phyloP scores from a whole-genome alignment of 2,329 filamentous ascomycete genomes.

The Pestalotiopsis sp. region DNA sequence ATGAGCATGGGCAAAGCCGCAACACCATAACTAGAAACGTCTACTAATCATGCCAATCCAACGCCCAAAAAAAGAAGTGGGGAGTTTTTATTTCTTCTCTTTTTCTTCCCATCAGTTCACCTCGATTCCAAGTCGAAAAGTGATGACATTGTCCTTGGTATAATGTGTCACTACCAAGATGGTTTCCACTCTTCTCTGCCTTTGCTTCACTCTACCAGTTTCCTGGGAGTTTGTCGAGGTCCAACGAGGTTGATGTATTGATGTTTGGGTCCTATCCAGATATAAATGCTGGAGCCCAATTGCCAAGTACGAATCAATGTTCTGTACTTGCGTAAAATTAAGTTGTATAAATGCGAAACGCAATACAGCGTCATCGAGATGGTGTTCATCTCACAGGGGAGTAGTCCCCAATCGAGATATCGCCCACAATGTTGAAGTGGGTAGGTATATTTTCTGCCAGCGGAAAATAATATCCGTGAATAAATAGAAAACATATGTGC shows the following conservation, averaged over 20 bases:
- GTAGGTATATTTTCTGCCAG: constrained; percentile 16
- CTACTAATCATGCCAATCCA: constrained; percentile 9
- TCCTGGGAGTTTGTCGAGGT: background rate
- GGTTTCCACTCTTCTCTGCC: background rate
- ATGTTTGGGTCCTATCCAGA: background rate
- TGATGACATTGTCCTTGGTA: background rate
- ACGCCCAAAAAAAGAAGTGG: background rate
- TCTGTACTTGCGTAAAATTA: background rate
- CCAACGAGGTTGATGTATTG: background rate
- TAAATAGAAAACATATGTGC: constrained; percentile 11
- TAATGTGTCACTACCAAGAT: constrained; percentile 1
- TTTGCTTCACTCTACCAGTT: background rate
- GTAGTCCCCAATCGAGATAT: background rate
- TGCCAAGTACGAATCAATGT: background rate
- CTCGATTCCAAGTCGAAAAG: background rate
- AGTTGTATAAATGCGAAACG: constrained; percentile 3
- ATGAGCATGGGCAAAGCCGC: background rate
- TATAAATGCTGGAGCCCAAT: background rate
- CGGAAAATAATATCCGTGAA: constrained; percentile 9
- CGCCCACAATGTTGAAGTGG: constrained; percentile 20
- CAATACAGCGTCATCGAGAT: constrained; percentile 2
- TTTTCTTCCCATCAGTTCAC: background rate
- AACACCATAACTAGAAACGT: constrained; percentile 6
- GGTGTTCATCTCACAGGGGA: background rate
- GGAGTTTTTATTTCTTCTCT: background rate